Percentiles rank a stretch among this genome's conserved stretches.
Conservation (phyloP, 176 grass and related monocot genomes). For the Oryza brachyantha region DNA sequence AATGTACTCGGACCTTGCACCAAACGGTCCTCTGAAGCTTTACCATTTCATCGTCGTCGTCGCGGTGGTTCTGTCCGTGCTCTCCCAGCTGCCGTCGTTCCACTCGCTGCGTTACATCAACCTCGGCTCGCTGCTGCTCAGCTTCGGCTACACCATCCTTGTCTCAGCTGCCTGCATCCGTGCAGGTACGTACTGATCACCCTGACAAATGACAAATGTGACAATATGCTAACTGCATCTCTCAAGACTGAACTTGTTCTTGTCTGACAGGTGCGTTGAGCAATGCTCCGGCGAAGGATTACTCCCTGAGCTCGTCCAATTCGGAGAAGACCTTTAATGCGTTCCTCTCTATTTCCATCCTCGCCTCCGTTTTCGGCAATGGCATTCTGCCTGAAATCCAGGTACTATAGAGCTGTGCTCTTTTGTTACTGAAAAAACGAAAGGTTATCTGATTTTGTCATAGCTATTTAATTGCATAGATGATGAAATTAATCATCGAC, state of each 20-base stretch:
- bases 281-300: conserved; percentile 60
- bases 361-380: conserved; percentile 82
- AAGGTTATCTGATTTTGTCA: too few species aligned
- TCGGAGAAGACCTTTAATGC: conserved; percentile 47
- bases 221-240: neutral
- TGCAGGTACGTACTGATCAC: conserved; percentile 38
- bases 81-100: conserved; percentile 88
- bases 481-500: too few species aligned
- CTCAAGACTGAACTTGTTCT: neutral
- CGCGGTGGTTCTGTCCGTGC: conserved; percentile 55
- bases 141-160: conserved; percentile 66
- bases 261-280: conserved; percentile 25
- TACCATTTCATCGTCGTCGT: conserved; percentile 89
- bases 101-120: conserved; percentile 90
- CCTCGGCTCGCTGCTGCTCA: conserved; percentile 64
- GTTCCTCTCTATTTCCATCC: conserved; percentile 79
- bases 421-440: too few species aligned
- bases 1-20: conserved; percentile 65
- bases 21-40: conserved; percentile 57
- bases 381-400: conserved; percentile 93
- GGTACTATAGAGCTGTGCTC: too few species aligned
- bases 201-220: too few species aligned
- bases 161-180: conserved; percentile 60
- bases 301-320: conserved; percentile 64
- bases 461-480: too few species aligned